Conservation (phyloP, 129 eudicot species). For the Helichrysum umbraculigerum region DNA sequence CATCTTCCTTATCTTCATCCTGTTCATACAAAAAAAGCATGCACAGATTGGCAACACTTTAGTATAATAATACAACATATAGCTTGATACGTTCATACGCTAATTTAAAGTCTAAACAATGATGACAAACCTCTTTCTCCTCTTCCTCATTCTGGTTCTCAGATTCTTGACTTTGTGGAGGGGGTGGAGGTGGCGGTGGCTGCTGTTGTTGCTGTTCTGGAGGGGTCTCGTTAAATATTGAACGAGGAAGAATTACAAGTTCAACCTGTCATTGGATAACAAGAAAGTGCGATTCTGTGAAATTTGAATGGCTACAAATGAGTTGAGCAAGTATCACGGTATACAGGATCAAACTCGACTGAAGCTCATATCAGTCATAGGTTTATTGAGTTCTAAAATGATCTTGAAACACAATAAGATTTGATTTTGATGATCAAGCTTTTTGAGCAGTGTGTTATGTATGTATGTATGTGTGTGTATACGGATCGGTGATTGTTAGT, state of each 20-base stretch:
- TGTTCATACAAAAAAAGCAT: slow-evolving; percentile 28
- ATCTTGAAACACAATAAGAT: background rate
- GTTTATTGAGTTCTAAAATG: background rate
- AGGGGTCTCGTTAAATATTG: slow-evolving; percentile 74
- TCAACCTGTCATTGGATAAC: slow-evolving; percentile 68
- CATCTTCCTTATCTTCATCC: slow-evolving; percentile 56
- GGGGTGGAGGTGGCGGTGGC: slow-evolving; percentile 98
- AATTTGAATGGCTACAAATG: background rate
- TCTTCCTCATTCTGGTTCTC: slow-evolving; percentile 87
- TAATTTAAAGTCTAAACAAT: slow-evolving; percentile 14
- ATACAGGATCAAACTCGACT: background rate
- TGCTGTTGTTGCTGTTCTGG: slow-evolving; percentile 93
- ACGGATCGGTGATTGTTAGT: background rate
- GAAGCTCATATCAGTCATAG: background rate
- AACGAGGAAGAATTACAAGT: slow-evolving; percentile 94
- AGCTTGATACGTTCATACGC: background rate
- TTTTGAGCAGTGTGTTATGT: background rate
- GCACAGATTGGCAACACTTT: slow-evolving; percentile 18
- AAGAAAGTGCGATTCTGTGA: background rate
- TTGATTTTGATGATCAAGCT: background rate
- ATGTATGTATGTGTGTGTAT: background rate
- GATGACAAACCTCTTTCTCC: slow-evolving; percentile 58
- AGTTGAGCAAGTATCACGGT: background rate
- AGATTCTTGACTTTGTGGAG: slow-evolving; percentile 84
- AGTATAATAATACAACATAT: background rate